Conservation (phyloP, 2,329 filamentous ascomycete species). For the Venturia effusa region DNA sequence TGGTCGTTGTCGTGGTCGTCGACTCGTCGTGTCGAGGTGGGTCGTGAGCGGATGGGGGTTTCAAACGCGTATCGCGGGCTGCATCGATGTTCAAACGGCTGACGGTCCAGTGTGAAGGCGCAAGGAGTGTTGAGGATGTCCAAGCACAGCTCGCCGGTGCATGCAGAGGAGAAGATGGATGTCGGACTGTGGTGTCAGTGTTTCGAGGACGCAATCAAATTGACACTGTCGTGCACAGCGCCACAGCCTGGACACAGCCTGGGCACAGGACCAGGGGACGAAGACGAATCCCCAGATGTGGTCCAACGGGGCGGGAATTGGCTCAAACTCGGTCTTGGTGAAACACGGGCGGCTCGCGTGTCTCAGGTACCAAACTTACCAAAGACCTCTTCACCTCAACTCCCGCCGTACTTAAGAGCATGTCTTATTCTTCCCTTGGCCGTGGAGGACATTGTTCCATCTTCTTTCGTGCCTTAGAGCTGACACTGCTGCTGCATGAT, state of each 20-base stretch:
- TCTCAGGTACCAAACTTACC: not conserved
- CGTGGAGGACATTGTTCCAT: not conserved
- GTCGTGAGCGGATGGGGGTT: not conserved
- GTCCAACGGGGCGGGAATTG: not conserved
- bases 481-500: not conserved
- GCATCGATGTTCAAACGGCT: not conserved
- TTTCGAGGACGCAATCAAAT: not conserved
- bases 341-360: not conserved
- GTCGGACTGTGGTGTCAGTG: not conserved
- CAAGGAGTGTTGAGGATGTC: not conserved
- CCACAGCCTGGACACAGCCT: too few relatives aligned
- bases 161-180: not conserved
- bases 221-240: not conserved
- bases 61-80: conserved; percentile 2
- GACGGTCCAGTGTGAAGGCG: not conserved
- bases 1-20: not conserved
- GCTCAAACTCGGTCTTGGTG: not conserved
- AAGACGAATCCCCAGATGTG: not conserved
- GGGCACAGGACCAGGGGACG: not conserved
- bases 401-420: not conserved
- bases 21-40: not conserved
- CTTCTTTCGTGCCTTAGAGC: not conserved
- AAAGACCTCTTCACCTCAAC: not conserved
- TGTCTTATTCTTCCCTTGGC: not conserved
- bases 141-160: not conserved